Evolutionary conservation across 1,284 basidiomycete genomes (phyloP).

Genomic region (Irpex sp.): DNA sequence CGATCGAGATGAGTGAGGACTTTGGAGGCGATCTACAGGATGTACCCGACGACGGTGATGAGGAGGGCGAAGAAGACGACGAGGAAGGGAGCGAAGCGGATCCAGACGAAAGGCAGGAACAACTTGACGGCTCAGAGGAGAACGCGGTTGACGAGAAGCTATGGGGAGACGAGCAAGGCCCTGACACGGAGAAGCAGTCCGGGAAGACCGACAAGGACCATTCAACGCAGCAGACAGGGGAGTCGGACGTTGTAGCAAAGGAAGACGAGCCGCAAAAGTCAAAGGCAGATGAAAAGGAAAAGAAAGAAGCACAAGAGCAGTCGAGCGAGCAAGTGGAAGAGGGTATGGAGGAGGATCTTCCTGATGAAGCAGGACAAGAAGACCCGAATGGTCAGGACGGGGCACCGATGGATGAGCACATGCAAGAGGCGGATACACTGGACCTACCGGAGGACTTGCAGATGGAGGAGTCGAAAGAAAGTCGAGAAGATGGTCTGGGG

Average conservation of each 20-base stretch:
- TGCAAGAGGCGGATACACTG: conserved; percentile 75
- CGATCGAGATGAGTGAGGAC: conserved; percentile 74
- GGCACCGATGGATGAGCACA: conserved; percentile 67
- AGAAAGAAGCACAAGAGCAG: conserved; percentile 32
- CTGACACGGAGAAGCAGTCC: conserved; percentile 45
- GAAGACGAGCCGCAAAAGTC: conserved; percentile 49
- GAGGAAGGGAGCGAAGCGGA: conserved; percentile 57
- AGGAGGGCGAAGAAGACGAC: conserved; percentile 52
- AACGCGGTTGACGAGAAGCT: conserved; percentile 93
- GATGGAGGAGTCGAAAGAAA: conserved; percentile 42
- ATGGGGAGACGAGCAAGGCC: conserved; percentile 81
- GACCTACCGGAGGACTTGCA: conserved; percentile 85
- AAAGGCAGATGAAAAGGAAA: conserved; percentile 25
- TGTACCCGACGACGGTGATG: conserved; percentile 47
- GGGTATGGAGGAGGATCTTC: conserved; percentile 16
- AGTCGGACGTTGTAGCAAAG: conserved; percentile 78
- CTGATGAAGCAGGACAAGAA: conserved; percentile 38
- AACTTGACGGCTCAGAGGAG: conserved; percentile 87
- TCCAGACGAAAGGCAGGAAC: conserved; percentile 81
- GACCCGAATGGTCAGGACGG: conserved; percentile 48
- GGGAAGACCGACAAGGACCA: conserved; percentile 54
- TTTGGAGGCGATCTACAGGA: conserved; percentile 84
- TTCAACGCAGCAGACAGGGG: conserved; percentile 41
- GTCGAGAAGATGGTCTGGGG: conserved; percentile 34
- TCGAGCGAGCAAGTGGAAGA: conserved; percentile 22